These are phyloP conservation scores for Hymenochaete sp. DNA, from an alignment of 1,284 basidiomycete species.

Conservation along the genomic window DNA sequence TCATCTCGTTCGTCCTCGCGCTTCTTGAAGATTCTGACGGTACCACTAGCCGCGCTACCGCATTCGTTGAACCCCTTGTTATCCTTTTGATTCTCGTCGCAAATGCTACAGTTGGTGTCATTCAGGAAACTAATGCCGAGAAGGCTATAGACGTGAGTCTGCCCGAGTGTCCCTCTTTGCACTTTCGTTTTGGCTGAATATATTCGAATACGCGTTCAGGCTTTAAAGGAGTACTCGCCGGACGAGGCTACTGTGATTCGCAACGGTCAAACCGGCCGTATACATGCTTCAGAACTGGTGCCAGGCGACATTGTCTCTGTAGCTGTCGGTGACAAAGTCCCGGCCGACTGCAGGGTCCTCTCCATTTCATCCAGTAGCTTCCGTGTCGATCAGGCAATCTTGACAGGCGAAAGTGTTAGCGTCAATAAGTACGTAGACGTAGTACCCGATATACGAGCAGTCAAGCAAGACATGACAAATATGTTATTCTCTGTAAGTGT, in stretches of 20 bases:
- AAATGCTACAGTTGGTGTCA: constrained; percentile 89
- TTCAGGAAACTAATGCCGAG: constrained; percentile 93
- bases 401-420: constrained; percentile 87
- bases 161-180: not conserved
- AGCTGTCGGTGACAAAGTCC: constrained; percentile 88
- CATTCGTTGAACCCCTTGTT: constrained; percentile 89
- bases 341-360: constrained; percentile 85
- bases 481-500: constrained; percentile 79
- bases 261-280: constrained; percentile 56
- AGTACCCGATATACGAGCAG: constrained; percentile 66
- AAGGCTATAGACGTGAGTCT: constrained; percentile 84
- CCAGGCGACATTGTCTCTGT: constrained; percentile 89
- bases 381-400: constrained; percentile 87
- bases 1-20: constrained; percentile 85
- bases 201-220: constrained; percentile 39
- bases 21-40: constrained; percentile 70
- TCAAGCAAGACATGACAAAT: constrained; percentile 95
- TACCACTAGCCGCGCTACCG: constrained; percentile 57
- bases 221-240: constrained; percentile 89
- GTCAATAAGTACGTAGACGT: constrained; percentile 70
- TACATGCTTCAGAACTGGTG: constrained; percentile 82
- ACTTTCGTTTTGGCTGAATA: constrained; percentile 7
- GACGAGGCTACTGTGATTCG: constrained; percentile 90
- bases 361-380: constrained; percentile 88
- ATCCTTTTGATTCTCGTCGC: constrained; percentile 91